phyloP scores from a whole-genome alignment of 352 stramenopile species.

The Pythium phragmiticola region DNA sequence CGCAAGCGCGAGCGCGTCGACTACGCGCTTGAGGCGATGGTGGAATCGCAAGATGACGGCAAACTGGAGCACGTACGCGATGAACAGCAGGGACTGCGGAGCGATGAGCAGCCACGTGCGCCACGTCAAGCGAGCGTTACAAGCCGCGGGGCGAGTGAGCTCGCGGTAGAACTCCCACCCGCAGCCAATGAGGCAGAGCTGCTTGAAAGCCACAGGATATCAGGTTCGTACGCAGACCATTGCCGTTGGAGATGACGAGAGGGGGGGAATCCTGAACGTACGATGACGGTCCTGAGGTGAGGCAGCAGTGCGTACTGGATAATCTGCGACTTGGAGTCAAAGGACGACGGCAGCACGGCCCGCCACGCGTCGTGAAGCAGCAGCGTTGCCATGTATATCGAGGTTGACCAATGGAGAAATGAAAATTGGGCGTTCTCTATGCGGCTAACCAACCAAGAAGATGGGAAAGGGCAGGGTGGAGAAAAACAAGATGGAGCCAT shows the following conservation, averaged over 20 bases:
- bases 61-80: slow-evolving; percentile 22
- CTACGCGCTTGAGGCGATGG: neutral
- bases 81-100: slow-evolving; percentile 17
- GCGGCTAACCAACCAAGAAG: neutral
- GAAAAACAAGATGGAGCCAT: slow-evolving; percentile 21
- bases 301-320: slow-evolving; percentile 20
- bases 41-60: slow-evolving; percentile 15
- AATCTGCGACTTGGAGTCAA: slow-evolving; percentile 24
- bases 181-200: slow-evolving; percentile 20
- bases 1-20: slow-evolving; percentile 4
- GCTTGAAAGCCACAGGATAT: neutral
- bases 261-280: no score
- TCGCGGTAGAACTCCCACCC: slow-evolving; percentile 24
- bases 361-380: slow-evolving; percentile 11
- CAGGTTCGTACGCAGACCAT: no score
- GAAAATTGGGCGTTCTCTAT: neutral
- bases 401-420: neutral
- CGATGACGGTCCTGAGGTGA: slow-evolving; percentile 11
- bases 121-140: slow-evolving; percentile 15
- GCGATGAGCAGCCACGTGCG: slow-evolving; percentile 26
- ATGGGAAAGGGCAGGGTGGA: slow-evolving; percentile 6
- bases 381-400: neutral
- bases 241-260: no score
- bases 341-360: slow-evolving; percentile 14
- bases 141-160: slow-evolving; percentile 9